Conservation (phyloP, 176 grass and related monocot genomes). For the Carex parvula region DNA sequence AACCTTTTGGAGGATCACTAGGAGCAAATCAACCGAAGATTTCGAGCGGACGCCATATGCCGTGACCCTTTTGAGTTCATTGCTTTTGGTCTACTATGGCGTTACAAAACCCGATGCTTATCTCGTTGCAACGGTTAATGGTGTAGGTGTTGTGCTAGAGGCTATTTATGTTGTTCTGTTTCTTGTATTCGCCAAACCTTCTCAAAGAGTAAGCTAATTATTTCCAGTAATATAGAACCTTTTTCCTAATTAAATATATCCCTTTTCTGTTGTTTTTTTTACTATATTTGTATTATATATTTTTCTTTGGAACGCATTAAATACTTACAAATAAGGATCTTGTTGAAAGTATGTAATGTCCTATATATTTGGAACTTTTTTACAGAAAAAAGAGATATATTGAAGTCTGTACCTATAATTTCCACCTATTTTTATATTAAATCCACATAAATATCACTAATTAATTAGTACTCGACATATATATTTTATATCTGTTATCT, state of each 20-base stretch:
- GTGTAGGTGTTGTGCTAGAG: slow-evolving; percentile 46
- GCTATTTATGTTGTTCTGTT: slow-evolving; percentile 49
- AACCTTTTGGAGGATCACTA: slow-evolving; percentile 55
- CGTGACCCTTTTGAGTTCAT: slow-evolving; percentile 40
- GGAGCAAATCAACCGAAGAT: slow-evolving; percentile 40
- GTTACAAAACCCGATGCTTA: slow-evolving; percentile 57
- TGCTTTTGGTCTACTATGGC: slow-evolving; percentile 69
- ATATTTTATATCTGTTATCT: too few relatives aligned
- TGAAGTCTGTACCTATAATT: too few relatives aligned
- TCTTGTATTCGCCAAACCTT: slow-evolving; percentile 34
- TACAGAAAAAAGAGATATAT: too few relatives aligned
- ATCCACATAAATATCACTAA: too few relatives aligned
- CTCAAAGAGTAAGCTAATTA: slow-evolving; percentile 36
- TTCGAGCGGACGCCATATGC: slow-evolving; percentile 50
- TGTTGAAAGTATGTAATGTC: background rate
- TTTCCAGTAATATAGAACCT: background rate
- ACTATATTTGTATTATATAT: background rate
- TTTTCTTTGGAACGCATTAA: background rate
- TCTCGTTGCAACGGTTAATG: slow-evolving; percentile 59
- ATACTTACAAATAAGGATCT: background rate
- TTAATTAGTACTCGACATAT: too few relatives aligned
- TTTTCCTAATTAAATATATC: background rate
- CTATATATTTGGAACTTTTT: too few relatives aligned
- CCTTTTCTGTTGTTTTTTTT: background rate
- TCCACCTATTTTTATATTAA: too few relatives aligned